Conservation (phyloP, 2,329 filamentous ascomycete genomes). For the Tricladium varicosporioides region DNA sequence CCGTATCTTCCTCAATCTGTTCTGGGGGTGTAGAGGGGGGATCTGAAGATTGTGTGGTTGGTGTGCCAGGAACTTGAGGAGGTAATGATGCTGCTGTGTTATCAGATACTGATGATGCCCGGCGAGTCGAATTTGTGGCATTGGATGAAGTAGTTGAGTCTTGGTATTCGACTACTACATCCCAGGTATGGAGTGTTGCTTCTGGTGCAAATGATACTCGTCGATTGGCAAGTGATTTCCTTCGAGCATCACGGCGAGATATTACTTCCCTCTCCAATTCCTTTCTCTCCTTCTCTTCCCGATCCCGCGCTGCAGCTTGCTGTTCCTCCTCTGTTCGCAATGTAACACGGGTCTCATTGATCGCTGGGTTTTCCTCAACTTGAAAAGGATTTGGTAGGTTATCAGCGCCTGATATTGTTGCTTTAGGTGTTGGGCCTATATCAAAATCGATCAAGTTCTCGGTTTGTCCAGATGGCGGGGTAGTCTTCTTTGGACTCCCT, state of each 20-base stretch:
- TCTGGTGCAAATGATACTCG: constrained; percentile 97
- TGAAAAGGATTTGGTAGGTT: constrained; percentile 47
- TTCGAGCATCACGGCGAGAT: constrained; percentile 79
- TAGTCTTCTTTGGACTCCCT: constrained; percentile 30
- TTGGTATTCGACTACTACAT: constrained; percentile 81
- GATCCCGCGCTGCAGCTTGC: constrained; percentile 65
- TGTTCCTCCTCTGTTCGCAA: constrained; percentile 69
- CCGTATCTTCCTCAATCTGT: constrained; percentile 57
- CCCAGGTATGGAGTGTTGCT: constrained; percentile 95
- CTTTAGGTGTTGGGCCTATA: constrained; percentile 16
- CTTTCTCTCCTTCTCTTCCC: constrained; percentile 63
- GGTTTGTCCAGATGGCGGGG: constrained; percentile 22
- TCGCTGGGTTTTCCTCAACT: constrained; percentile 37
- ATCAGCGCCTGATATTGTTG: constrained; percentile 36
- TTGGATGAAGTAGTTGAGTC: constrained; percentile 77
- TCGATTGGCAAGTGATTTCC: constrained; percentile 90
- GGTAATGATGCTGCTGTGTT: constrained; percentile 24
- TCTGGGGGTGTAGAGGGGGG: constrained; percentile 62
- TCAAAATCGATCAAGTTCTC: constrained; percentile 31
- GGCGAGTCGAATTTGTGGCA: constrained; percentile 72
- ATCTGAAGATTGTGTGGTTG: constrained; percentile 49
- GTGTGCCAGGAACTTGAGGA: constrained; percentile 29
- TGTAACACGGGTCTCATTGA: constrained; percentile 53
- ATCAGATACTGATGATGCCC: constrained; percentile 57
- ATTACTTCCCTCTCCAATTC: constrained; percentile 59